Base-by-base conservation (phyloP, 345 rosid species). In the Lepidium aucheri region DNA sequence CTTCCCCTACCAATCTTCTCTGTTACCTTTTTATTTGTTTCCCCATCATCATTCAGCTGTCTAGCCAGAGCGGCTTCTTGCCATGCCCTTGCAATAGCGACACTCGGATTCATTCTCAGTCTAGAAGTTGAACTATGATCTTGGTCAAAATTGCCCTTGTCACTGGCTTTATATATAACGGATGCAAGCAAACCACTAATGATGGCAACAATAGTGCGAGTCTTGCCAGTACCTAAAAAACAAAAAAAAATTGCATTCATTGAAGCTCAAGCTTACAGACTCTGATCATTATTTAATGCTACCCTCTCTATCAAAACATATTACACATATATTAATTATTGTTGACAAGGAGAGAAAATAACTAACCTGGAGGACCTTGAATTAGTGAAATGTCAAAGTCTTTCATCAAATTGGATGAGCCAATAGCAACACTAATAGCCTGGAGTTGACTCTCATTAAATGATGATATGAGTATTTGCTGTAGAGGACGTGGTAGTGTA, bases 321-420 rank as follows among this genome's bases (percentile, higher is more conserved):
- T 45, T 7, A 58, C 30, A 45, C 51, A 68, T 26, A 40, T 6
- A 58, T 45, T 24, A n/a, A 15, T 46, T 53, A 47, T 26, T 35
- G 28, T 15, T 43, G 49, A 16, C 67, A 50, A 17, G 11, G 46
- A 42, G 17, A 64, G 32, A 41, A 38, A 41, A 40, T 9, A 14
- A 60, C 65, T 61, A 79, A 90, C 98, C 98, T 82, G 98, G 98
- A 74, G 98, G 98, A 49, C 98, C 98, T 85, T 93, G 98, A 73
- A 93, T 86, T 53, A 93, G 98, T 60, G 97, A 88, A 67, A 93
- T 54, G 61, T 81, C 86, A 81, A 79, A 84, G 44, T 79, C 85
- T 54, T 83, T 84, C 74, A 78, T 72, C 49, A 72, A 41, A 63
- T 46, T 78, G 67, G 75, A 75, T 32, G 81, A 80, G 34, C 90